A percentile compares a stretch with the other conserved stretches of the same genome.
Conservation (phyloP, 306 rosid genomes). For the Ziziphus jujuba region DNA sequence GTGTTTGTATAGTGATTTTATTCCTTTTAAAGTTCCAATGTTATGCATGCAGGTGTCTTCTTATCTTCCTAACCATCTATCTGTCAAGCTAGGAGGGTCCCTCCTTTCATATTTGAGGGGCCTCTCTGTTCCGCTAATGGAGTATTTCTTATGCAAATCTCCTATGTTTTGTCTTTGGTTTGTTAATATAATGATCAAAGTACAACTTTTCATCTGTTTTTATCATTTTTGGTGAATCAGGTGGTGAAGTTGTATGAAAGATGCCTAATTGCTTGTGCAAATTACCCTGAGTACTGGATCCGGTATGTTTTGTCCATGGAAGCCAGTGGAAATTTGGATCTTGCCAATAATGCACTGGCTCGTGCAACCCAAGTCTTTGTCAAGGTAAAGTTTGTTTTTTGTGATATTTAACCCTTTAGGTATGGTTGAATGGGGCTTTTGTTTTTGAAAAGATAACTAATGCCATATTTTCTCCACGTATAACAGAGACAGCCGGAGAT, state of each 20-base stretch:
- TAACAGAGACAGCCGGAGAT: conserved; percentile 93
- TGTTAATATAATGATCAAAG: conserved; percentile 19
- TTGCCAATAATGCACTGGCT: conserved; percentile 87
- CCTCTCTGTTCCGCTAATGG: conserved; percentile 92
- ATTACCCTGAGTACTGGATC: conserved; percentile 96
- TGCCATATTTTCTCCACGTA: too few relatives aligned
- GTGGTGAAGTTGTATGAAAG: conserved; percentile 95
- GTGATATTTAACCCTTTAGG: neutral
- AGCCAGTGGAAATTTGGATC: conserved; percentile 71
- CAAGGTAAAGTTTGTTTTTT: conserved; percentile 52
- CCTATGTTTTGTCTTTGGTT: conserved; percentile 51
- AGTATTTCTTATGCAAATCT: conserved; percentile 89
- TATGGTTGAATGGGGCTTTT: neutral
- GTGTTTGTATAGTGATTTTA: conserved; percentile 65
- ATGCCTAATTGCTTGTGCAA: conserved; percentile 95
- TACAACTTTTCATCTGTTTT: neutral
- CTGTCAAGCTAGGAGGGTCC: conserved; percentile 99
- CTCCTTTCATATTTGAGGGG: conserved; percentile 95
- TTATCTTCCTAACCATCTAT: conserved; percentile 93
- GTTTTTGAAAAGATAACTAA: neutral
- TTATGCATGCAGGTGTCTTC: conserved; percentile 99
- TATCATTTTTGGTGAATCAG: conserved; percentile 42
- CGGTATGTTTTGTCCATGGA: conserved; percentile 85
- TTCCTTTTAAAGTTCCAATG: conserved; percentile 88
- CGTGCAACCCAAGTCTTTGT: conserved; percentile 98